Evolutionary conservation across 805 yeast species (phyloP), one percentile per base, ranked within the genome.

Genomic region (Schwanniomyces sp.): DNA sequence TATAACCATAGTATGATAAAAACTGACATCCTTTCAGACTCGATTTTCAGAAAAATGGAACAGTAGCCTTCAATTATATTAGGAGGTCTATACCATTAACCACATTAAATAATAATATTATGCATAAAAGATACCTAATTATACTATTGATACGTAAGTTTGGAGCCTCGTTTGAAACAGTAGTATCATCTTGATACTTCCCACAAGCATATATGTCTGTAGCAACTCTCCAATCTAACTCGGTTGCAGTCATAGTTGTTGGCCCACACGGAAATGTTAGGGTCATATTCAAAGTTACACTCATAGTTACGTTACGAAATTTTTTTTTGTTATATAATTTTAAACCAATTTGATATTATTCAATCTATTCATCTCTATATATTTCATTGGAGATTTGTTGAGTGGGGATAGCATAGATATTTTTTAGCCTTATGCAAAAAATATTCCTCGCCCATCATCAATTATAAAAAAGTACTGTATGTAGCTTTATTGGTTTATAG

Each of bases 21-120:
- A n/a, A n/a, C n/a, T n/a, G n/a, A n/a, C 24, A 21, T 21, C 5
- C 24, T 21, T 21, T 21, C 5, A 5, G 24, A 5, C 5, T 21
- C 24, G 5, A 5, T 21, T 21, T 21, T 21, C 5, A 4, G 24
- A 21, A 46, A 43, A 67, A 41, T 68, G 69, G 4, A 7, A 11
- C 30, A 4, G 3, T 27, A 27, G 4, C 12, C 30, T 8, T 27
- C 30, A 27, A 27, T 27, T 27, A 27, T 27, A 27, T 27, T 27
- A 27, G 12, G 30, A 27, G 30, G 8, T 27, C 30, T 10, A 27
- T 11, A 7, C 30, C 28, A 26, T 9, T 26, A 26, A 26, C 28
- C 30, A 27, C 30, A 27, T 27, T 27, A 27, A 27, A 27, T 4
- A 27, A 27, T 27, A 27, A 27, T 27, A 27, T 27, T 10, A 7